A percentile compares a stretch with the other conserved stretches of the same genome.
Conservation (phyloP, 75 land plant species). For the Azolla pinnata region DNA sequence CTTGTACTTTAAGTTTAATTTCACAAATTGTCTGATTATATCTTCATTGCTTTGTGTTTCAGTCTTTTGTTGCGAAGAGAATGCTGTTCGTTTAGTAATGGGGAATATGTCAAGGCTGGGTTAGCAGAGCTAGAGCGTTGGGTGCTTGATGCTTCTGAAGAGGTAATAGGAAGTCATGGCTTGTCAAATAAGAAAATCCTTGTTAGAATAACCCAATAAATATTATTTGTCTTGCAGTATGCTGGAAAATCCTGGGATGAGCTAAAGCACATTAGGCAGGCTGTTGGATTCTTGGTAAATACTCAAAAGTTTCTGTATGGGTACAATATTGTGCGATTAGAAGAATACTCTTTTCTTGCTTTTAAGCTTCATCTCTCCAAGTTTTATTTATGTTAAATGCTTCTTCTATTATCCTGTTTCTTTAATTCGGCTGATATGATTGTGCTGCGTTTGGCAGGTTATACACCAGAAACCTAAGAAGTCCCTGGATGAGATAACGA, state of each 20-base stretch:
- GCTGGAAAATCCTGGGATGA: slow-evolving; percentile 89
- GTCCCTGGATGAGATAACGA: slow-evolving; percentile 82
- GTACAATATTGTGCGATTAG: no score
- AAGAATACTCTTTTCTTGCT: no score
- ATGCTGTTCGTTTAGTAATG: slow-evolving; percentile 95
- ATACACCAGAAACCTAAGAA: slow-evolving; percentile 95
- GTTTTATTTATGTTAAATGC: no score
- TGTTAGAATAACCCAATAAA: no score
- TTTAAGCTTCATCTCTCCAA: no score
- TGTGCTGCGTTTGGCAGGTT: slow-evolving; percentile 61
- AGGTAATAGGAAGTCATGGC: no score
- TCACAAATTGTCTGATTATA: no score
- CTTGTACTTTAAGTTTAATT: no score
- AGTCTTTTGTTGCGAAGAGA: slow-evolving; percentile 93
- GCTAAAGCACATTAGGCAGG: slow-evolving; percentile 77
- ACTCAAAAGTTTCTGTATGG: no score
- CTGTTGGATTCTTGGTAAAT: slow-evolving; percentile 83
- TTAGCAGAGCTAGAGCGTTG: slow-evolving; percentile 87
- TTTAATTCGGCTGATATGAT: no score
- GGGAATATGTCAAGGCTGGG: slow-evolving; percentile 96
- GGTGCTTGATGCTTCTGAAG: slow-evolving; percentile 79
- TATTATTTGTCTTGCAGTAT: slow-evolving; percentile 57
- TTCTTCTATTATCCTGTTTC: no score
- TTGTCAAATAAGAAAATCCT: no score
- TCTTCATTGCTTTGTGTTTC: slow-evolving; percentile 12